Evolutionary conservation across 805 yeast genomes (phyloP).

Genomic region (Candida ovalis): DNA sequence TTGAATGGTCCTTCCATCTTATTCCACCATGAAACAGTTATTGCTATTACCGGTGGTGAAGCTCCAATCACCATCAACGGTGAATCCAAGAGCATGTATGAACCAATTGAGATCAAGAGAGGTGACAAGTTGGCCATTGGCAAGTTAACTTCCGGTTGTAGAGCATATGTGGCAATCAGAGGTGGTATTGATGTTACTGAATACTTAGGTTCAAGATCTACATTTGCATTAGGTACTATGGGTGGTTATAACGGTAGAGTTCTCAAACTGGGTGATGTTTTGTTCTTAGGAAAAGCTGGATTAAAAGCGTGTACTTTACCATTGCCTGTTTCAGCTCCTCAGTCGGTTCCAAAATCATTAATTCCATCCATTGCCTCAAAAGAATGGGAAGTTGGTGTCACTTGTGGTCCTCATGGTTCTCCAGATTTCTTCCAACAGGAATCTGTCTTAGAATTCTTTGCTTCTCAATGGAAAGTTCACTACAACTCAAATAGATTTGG

Average conservation of each 20-base stretch:
- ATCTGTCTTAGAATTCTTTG: slow-evolving; percentile 70
- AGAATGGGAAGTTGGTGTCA: slow-evolving; percentile 85
- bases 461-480: slow-evolving; percentile 86
- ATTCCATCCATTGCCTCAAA: slow-evolving; percentile 52
- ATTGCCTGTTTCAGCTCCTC: slow-evolving; percentile 64
- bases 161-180: slow-evolving; percentile 84
- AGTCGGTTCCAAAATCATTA: slow-evolving; percentile 48
- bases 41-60: slow-evolving; percentile 86
- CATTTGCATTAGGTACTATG: slow-evolving; percentile 88
- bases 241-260: slow-evolving; percentile 96
- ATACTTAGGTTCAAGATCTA: slow-evolving; percentile 92
- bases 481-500: slow-evolving; percentile 97
- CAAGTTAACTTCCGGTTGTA: slow-evolving; percentile 75
- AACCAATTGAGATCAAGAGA: slow-evolving; percentile 62
- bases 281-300: slow-evolving; percentile 78
- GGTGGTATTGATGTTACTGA: slow-evolving; percentile 94
- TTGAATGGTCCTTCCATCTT: slow-evolving; percentile 79
- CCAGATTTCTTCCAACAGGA: slow-evolving; percentile 89
- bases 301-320: slow-evolving; percentile 67
- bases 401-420: slow-evolving; percentile 97
- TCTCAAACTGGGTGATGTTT: slow-evolving; percentile 86
- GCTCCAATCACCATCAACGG: slow-evolving; percentile 68
- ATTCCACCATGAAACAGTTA: slow-evolving; percentile 76
- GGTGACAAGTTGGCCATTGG: slow-evolving; percentile 84
- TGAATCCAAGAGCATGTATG: slow-evolving; percentile 54